Evolutionary conservation across 2,329 filamentous ascomycete genomes (phyloP).

Genomic region (Paecilomyces sp.): DNA sequence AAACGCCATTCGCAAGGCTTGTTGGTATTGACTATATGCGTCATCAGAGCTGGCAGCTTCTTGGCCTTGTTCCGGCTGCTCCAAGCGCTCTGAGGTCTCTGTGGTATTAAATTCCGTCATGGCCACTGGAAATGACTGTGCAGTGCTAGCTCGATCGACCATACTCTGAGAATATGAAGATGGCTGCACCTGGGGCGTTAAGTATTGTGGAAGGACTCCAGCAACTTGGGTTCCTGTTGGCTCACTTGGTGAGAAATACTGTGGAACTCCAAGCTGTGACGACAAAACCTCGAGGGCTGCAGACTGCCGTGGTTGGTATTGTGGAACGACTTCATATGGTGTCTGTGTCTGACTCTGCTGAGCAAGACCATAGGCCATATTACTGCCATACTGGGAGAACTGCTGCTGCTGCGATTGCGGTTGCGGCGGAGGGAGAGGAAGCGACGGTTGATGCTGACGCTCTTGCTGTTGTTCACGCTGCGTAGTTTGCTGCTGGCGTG

Average conservation of each 20-base stretch:
- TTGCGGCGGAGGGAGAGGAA: constrained; percentile 47
- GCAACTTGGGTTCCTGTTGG: constrained; percentile 55
- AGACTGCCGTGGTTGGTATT: constrained; percentile 69
- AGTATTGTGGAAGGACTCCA: constrained; percentile 50
- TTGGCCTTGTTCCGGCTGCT: constrained; percentile 23
- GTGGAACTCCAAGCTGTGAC: constrained; percentile 60
- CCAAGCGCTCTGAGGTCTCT: constrained; percentile 29
- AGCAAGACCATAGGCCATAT: constrained; percentile 74
- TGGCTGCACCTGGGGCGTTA: constrained; percentile 58
- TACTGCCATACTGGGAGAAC: constrained; percentile 50
- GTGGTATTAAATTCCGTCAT: constrained; percentile 44
- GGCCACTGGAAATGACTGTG: constrained; percentile 44
- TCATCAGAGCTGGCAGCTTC: constrained; percentile 53
- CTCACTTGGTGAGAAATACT: constrained; percentile 66
- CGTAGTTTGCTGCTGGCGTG: constrained; percentile 17
- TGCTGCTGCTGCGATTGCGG: constrained; percentile 27
- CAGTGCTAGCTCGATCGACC: constrained; percentile 42
- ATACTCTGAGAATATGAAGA: constrained; percentile 57
- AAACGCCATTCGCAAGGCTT: constrained; percentile 57
- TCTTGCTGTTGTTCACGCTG: constrained; percentile 19
- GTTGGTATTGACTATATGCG: constrained; percentile 58
- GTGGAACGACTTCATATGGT: constrained; percentile 66
- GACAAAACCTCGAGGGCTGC: constrained; percentile 71
- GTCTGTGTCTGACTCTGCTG: constrained; percentile 55
- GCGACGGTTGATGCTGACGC: constrained; percentile 49